Evolutionary conservation across 805 yeast genomes (phyloP).

Genomic region (Barnettozyma sucrosica): DNA sequence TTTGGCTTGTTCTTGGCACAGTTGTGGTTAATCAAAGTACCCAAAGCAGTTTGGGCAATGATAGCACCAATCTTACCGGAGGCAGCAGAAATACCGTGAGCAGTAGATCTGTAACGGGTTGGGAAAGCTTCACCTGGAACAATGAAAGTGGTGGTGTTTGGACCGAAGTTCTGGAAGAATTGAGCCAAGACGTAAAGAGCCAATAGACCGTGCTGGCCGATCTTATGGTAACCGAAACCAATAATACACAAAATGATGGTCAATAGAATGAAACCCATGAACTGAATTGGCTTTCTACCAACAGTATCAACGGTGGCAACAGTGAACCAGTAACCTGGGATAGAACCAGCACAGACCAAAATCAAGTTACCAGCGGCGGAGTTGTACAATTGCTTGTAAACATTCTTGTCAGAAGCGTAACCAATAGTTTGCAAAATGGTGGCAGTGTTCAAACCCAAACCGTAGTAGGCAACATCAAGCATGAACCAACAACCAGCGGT

Average conservation of each 20-base stretch:
- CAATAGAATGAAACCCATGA: constrained; percentile 66
- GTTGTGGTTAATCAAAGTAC: constrained; percentile 75
- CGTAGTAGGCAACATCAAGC: constrained; percentile 87
- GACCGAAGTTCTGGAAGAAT: constrained; percentile 89
- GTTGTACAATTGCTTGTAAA: constrained; percentile 66
- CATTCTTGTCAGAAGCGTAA: constrained; percentile 64
- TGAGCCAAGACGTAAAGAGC: constrained; percentile 77
- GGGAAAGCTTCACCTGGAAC: constrained; percentile 92
- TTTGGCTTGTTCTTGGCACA: constrained; percentile 51
- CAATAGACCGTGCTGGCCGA: constrained; percentile 59
- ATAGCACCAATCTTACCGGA: constrained; percentile 90
- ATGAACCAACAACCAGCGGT: constrained; percentile 91
- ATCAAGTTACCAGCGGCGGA: constrained; percentile 89
- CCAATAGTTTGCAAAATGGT: constrained; percentile 78
- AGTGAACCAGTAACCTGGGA: constrained; percentile 89
- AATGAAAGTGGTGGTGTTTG: constrained; percentile 87
- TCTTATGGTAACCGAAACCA: constrained; percentile 77
- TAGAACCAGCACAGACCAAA: constrained; percentile 88
- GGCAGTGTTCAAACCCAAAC: constrained; percentile 80
- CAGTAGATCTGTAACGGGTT: constrained; percentile 92
- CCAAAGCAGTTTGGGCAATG: constrained; percentile 81
- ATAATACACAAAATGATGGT: constrained; percentile 70
- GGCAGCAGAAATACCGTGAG: constrained; percentile 94
- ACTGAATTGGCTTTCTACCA: constrained; percentile 83
- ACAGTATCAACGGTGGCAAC: constrained; percentile 73